These are phyloP conservation scores for Clavispora carvajalis DNA, from an alignment of 805 yeast genomes.

Conservation along the genomic window DNA sequence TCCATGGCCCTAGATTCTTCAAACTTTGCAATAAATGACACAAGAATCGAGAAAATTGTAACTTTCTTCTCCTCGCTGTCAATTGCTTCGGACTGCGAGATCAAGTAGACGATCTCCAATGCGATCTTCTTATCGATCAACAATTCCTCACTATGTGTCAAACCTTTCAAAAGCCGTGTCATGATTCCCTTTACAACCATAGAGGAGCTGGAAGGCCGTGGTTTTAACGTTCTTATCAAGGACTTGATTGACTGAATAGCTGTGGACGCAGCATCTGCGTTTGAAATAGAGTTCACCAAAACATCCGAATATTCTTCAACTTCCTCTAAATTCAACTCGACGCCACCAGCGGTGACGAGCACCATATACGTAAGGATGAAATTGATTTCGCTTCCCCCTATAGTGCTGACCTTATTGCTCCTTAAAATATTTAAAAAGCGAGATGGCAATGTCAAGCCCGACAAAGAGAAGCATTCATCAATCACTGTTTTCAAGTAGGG, in stretches of 20 bases:
- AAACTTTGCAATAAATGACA: conserved; percentile 34
- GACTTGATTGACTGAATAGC: conserved; percentile 57
- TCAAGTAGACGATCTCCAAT: conserved; percentile 46
- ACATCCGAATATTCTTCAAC: conserved; percentile 17
- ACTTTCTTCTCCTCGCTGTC: conserved; percentile 25
- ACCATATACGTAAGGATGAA: conserved; percentile 31
- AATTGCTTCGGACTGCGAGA: conserved; percentile 30
- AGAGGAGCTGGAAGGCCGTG: conserved; percentile 24
- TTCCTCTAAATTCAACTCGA: conserved; percentile 22
- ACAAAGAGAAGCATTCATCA: conserved; percentile 14
- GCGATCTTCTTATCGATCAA: conserved; percentile 27
- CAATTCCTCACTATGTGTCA: conserved; percentile 12
- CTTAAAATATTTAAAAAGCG: conserved; percentile 18
- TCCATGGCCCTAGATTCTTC: conserved; percentile 16
- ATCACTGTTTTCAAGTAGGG: conserved; percentile 35
- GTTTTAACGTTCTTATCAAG: conserved; percentile 37
- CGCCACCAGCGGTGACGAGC: conserved; percentile 31
- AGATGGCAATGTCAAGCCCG: conserved; percentile 17
- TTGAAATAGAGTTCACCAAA: conserved; percentile 21
- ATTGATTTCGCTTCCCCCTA: conserved; percentile 13
- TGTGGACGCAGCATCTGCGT: conserved; percentile 20
- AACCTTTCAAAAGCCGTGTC: conserved; percentile 28
- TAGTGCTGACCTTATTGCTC: conserved; percentile 1
- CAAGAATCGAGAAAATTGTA: conserved; percentile 26
- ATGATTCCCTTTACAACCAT: conserved; percentile 45